Evolutionary conservation across 2,329 filamentous ascomycete genomes (phyloP).

Genomic region (Shiraia bambusicola): DNA sequence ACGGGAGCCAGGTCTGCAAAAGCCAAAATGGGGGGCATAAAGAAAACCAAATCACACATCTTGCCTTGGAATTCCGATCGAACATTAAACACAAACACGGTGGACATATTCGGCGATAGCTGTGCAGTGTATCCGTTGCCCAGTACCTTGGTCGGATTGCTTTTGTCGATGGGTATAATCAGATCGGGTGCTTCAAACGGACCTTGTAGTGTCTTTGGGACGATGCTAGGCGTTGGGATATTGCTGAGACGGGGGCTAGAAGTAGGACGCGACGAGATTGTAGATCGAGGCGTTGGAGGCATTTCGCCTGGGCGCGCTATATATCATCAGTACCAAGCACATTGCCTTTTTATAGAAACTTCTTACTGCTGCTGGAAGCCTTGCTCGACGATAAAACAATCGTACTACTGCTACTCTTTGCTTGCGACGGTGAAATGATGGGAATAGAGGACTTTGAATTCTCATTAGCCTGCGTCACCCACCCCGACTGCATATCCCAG

Average conservation of each 20-base stretch:
- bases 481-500: constrained; percentile 16
- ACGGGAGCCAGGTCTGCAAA: constrained; percentile 40
- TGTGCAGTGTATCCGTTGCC: constrained; percentile 46
- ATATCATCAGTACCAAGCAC: not conserved
- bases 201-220: constrained; percentile 31
- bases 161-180: constrained; percentile 41
- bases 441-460: constrained; percentile 20
- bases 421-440: constrained; percentile 1
- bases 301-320: constrained; percentile 13
- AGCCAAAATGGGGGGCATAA: constrained; percentile 45
- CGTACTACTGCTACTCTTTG: constrained; percentile 15
- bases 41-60: constrained; percentile 52
- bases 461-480: constrained; percentile 32
- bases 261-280: constrained; percentile 4
- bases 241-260: constrained; percentile 3
- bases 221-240: constrained; percentile 12
- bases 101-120: constrained; percentile 42
- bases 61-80: constrained; percentile 43
- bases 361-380: constrained; percentile 14
- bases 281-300: constrained; percentile 14
- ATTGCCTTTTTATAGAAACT: constrained; percentile 4
- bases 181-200: constrained; percentile 42
- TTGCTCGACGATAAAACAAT: constrained; percentile 11
- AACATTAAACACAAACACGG: constrained; percentile 53
- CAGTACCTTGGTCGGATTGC: constrained; percentile 42